phyloP scores from a whole-genome alignment of 495 filamentous ascomycete genomes.

The Trichoderma asperelloides region DNA sequence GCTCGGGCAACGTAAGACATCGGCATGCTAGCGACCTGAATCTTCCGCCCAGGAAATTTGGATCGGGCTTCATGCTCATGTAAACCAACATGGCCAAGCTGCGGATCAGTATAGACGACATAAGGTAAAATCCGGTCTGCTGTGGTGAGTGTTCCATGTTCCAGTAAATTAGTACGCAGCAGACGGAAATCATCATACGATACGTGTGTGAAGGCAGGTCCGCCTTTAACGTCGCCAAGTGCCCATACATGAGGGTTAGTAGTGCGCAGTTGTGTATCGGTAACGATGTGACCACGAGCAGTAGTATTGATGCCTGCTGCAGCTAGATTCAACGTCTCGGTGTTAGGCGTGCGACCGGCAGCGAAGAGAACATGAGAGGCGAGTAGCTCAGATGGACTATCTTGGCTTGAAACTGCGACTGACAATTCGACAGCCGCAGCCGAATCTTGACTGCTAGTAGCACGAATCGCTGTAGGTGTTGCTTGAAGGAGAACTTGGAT shows the following conservation, averaged over 20 bases:
- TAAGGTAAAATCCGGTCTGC: conserved; percentile 34
- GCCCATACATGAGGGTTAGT: conserved; percentile 32
- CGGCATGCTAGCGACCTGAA: conserved; percentile 39
- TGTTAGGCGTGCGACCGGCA: conserved; percentile 40
- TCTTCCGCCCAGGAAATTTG: conserved; percentile 19
- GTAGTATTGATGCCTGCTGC: conserved; percentile 27
- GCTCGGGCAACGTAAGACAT: conserved; percentile 42
- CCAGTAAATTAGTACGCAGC: conserved; percentile 31
- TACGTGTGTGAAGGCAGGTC: conserved; percentile 47
- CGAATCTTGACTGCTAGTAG: conserved; percentile 8
- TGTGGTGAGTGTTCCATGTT: not conserved
- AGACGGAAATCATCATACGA: conserved; percentile 49
- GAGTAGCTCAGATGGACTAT: not conserved
- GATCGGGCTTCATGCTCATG: conserved; percentile 24
- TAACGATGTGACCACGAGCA: conserved; percentile 30
- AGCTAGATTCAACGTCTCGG: conserved; percentile 24
- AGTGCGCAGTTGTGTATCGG: conserved; percentile 32
- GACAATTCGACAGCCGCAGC: conserved; percentile 2
- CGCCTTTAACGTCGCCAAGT: conserved; percentile 42
- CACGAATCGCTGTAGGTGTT: conserved; percentile 12
- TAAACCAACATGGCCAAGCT: conserved; percentile 42
- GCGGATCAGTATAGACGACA: conserved; percentile 44
- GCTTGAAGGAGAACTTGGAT: conserved; percentile 27
- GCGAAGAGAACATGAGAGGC: conserved; percentile 38
- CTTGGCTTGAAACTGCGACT: conserved; percentile 12